A percentile compares a stretch with the other conserved stretches of the same genome.
These are phyloP conservation scores for Lachnellula hyalina DNA, from an alignment of 2,329 filamentous ascomycete species.

Conservation along the genomic window DNA sequence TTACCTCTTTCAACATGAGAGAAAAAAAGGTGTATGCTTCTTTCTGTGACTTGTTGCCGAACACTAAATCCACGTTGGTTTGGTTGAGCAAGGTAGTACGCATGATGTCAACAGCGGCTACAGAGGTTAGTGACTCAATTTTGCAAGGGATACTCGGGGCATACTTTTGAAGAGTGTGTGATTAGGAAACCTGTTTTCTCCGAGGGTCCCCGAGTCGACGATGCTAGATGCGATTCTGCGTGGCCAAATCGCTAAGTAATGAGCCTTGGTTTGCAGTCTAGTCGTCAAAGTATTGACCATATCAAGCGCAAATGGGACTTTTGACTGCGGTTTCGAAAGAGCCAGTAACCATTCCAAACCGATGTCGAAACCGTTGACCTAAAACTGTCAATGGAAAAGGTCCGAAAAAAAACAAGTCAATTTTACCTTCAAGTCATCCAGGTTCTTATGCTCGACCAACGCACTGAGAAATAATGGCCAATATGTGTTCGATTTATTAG, in stretches of 20 bases:
- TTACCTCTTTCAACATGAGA: slow-evolving; percentile 19
- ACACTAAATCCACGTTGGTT: slow-evolving; percentile 11
- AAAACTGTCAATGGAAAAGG: slow-evolving; percentile 25
- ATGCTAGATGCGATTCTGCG: not conserved
- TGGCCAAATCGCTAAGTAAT: slow-evolving; percentile 1
- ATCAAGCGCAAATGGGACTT: slow-evolving; percentile 44
- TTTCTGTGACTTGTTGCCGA: slow-evolving; percentile 6
- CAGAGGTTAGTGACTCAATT: not conserved
- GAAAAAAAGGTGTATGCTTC: slow-evolving; percentile 14
- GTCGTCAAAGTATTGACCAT: slow-evolving; percentile 33
- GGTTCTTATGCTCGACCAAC: slow-evolving; percentile 40
- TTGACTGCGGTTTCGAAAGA: slow-evolving; percentile 44
- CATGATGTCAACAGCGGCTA: slow-evolving; percentile 14
- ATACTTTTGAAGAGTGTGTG: slow-evolving; percentile 4
- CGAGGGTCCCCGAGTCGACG: not conserved
- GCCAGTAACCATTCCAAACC: slow-evolving; percentile 49
- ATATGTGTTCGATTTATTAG: slow-evolving; percentile 43
- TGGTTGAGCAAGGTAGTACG: slow-evolving; percentile 9
- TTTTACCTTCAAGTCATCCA: slow-evolving; percentile 36
- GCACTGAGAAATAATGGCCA: slow-evolving; percentile 46
- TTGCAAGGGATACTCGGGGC: not conserved
- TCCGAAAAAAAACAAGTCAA: not conserved
- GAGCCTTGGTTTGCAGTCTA: slow-evolving; percentile 20
- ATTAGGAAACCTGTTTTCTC: not conserved
- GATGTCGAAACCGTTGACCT: slow-evolving; percentile 34